Base-by-base conservation (phyloP, 2,329 filamentous ascomycete genomes). In the Aureobasidium namibiae region DNA sequence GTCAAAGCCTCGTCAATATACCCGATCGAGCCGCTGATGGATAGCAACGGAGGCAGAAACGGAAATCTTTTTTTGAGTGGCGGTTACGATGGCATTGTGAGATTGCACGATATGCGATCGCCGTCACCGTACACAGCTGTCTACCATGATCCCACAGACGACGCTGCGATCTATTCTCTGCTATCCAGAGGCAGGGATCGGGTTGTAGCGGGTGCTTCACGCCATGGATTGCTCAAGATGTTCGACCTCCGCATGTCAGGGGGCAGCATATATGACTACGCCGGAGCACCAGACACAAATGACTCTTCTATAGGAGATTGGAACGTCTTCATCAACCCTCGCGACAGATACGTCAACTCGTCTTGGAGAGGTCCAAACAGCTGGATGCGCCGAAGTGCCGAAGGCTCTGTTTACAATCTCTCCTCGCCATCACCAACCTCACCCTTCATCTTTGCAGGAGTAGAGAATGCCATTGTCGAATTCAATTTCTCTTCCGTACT, bases 91-190 rank as follows among this genome's bases (percentile, higher is more conserved):
- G 80, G 82, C 11, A 73, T 78, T 39, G 73, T 78, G 39, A 76
- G 82, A 64, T 75, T 87, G 6, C 83, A 87, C 66, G 84, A 87
- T 64, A 69, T 85, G 59, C 81, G 84, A 36, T 80, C 80, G 1
- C 73, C 76, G 2, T 21, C 69, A 73, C 13, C 77, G 74, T 45
- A 78, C 80, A 56, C 61, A 62, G 52, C 42, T 9, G 42, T 69
- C 70, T n/a, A 71, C 73, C 14, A 80, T 67, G 83, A 86, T 65
- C 73, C 76, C 1, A 80, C 81, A 3, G 83, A 86, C 63, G 75
- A 80, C 61, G 80, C 80, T 18, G 74, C 82, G 0, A 77, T 85
- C 7, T 85, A 85, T 66, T 81, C 81, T 21, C 74, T 87, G 16
- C 76, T 81, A 1, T 71, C 79, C 0, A 78, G 84, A 53, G 81